phyloP scores from a whole-genome alignment of 2,329 filamentous ascomycete species.

The Coniochaeta prunicola region DNA sequence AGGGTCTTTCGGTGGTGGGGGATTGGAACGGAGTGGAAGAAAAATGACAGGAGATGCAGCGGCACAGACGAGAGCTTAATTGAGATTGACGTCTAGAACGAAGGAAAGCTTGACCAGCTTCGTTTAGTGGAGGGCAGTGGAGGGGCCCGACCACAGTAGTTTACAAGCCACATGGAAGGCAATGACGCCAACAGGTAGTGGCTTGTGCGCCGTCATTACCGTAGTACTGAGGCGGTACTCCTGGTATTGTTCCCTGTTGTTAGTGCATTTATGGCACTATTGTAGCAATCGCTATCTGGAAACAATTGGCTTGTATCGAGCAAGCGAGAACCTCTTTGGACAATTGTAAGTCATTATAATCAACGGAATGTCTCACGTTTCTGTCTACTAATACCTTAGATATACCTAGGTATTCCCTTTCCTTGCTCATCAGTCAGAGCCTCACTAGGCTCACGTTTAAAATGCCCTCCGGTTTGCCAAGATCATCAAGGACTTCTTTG shows the following conservation, averaged over 20 bases:
- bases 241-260: not conserved
- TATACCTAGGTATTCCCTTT: too few relatives aligned
- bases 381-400: not conserved
- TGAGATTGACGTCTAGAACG: not conserved
- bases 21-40: not conserved
- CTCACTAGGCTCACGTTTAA: slow-evolving; percentile 47
- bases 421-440: slow-evolving; percentile 19
- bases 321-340: not conserved
- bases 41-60: not conserved
- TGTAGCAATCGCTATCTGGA: too few relatives aligned
- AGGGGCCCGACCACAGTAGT: too few relatives aligned
- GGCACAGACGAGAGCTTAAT: not conserved
- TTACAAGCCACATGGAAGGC: not conserved
- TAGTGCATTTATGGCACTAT: not conserved
- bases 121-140: not conserved
- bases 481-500: slow-evolving; percentile 42
- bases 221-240: too few relatives aligned
- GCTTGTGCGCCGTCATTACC: not conserved
- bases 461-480: slow-evolving; percentile 44
- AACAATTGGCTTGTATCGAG: too few relatives aligned
- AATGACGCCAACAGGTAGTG: not conserved
- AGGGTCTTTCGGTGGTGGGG: not conserved
- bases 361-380: not conserved
- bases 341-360: not conserved
- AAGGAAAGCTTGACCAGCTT: not conserved